phyloP scores from a whole-genome alignment of 1,284 basidiomycete genomes.

The Paramarasmius palmivorus region DNA sequence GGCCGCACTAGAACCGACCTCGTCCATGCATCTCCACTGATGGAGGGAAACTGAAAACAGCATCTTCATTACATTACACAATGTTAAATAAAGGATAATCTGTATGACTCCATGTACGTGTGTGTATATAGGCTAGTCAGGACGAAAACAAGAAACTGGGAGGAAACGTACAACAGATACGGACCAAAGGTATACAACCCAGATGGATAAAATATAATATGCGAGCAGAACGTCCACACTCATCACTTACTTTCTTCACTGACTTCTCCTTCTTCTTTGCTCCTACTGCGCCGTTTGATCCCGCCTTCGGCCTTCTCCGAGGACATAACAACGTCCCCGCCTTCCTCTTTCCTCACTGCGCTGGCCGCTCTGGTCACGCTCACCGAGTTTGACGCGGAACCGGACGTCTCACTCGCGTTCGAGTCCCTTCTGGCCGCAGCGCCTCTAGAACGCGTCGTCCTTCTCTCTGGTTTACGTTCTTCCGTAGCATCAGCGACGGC shows the following conservation, averaged over 20 bases:
- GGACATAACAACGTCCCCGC: constrained; percentile 14
- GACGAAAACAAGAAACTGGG: not conserved
- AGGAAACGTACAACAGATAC: not conserved
- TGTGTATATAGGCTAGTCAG: not conserved
- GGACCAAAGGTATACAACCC: not conserved
- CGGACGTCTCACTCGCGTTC: constrained; percentile 38
- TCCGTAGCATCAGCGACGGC: not conserved
- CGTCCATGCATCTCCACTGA: too few species aligned
- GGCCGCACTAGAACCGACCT: too few species aligned
- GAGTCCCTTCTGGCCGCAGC: constrained; percentile 40
- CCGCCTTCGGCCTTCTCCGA: constrained; percentile 9
- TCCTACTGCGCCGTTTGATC: constrained; percentile 24
- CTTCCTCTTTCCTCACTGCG: constrained; percentile 22
- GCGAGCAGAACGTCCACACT: not conserved
- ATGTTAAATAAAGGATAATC: too few species aligned
- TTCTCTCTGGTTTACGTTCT: constrained; percentile 11
- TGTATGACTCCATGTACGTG: not conserved
- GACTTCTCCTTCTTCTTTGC: constrained; percentile 47
- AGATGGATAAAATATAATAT: constrained; percentile 1
- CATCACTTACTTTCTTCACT: constrained; percentile 34
- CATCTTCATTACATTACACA: too few species aligned
- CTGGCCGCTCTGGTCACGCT: constrained; percentile 20
- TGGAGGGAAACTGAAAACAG: too few species aligned
- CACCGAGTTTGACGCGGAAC: constrained; percentile 27
- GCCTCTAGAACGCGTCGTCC: constrained; percentile 43